A percentile compares a stretch with the other conserved stretches of the same genome.
Conservation (phyloP, 2,329 filamentous ascomycete species). For the Reticulascus tulasneorum region DNA sequence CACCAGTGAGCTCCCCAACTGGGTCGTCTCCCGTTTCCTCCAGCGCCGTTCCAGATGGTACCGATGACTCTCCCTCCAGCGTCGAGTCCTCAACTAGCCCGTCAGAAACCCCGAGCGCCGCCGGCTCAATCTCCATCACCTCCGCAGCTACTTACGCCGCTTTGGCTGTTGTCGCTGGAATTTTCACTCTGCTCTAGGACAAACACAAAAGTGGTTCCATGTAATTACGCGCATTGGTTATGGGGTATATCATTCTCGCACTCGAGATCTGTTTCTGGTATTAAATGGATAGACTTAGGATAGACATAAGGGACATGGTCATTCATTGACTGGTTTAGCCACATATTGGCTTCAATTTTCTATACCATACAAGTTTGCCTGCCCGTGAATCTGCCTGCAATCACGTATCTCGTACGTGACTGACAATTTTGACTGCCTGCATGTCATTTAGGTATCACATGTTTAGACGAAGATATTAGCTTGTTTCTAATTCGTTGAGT, state of each 20-base stretch:
- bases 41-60: slow-evolving; percentile 12
- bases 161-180: slow-evolving; percentile 15
- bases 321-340: too few species aligned
- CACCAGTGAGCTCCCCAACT: slow-evolving; percentile 12
- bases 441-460: too few species aligned
- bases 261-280: slow-evolving; percentile 10
- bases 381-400: too few species aligned
- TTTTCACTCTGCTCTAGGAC: slow-evolving; percentile 16
- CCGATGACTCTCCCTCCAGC: slow-evolving; percentile 12
- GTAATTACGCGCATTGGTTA: slow-evolving; percentile 7
- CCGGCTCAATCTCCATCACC: slow-evolving; percentile 11
- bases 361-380: too few species aligned
- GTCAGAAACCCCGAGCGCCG: too few species aligned
- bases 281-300: slow-evolving; percentile 13
- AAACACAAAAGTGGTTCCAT: slow-evolving; percentile 1
- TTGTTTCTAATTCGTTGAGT: too few species aligned
- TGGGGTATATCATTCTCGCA: slow-evolving; percentile 9
- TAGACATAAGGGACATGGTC: slow-evolving; percentile 12
- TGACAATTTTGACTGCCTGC: too few species aligned
- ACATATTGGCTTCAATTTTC: too few species aligned
- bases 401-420: too few species aligned
- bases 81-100: slow-evolving; percentile 7
- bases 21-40: slow-evolving; percentile 9
- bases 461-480: too few species aligned
- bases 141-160: slow-evolving; percentile 8